Percentiles rank a stretch among this genome's conserved stretches.
phyloP scores from a whole-genome alignment of 345 rosid species.

The Xanthoceras sorbifolium region DNA sequence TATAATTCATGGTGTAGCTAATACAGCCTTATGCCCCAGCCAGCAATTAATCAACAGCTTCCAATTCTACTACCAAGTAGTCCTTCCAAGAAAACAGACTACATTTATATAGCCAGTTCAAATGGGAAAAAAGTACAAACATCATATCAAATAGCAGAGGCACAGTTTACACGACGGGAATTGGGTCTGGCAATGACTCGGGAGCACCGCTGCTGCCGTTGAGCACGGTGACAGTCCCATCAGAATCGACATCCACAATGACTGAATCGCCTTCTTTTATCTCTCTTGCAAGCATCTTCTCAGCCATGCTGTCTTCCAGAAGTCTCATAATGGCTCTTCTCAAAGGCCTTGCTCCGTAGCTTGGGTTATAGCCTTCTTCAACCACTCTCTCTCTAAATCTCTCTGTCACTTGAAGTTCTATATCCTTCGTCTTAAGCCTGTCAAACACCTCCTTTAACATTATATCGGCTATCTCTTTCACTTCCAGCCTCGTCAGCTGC shows the following conservation, averaged over 20 bases:
- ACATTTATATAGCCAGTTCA: constrained; percentile 27
- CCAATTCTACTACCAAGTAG: constrained; percentile 24
- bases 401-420: constrained; percentile 95
- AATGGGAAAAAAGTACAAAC: constrained; percentile 30
- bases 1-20: constrained; percentile 6
- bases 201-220: constrained; percentile 74
- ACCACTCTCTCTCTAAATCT: constrained; percentile 90
- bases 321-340: constrained; percentile 96
- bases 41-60: constrained; percentile 14
- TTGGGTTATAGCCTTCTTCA: constrained; percentile 93
- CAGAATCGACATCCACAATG: constrained; percentile 79
- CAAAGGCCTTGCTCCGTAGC: constrained; percentile 96
- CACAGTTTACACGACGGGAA: constrained; percentile 45
- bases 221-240: constrained; percentile 85
- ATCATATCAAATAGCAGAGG: constrained; percentile 23
- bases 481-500: constrained; percentile 88
- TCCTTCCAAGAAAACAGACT: constrained; percentile 32
- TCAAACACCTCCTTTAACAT: constrained; percentile 89
- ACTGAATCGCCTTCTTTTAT: constrained; percentile 94
- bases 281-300: constrained; percentile 95
- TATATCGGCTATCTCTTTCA: constrained; percentile 88
- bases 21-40: constrained; percentile 27
- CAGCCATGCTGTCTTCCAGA: constrained; percentile 97
- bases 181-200: constrained; percentile 51
- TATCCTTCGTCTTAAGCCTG: constrained; percentile 71